Evolutionary conservation across 257 asterid genomes (phyloP).

Genomic region (Apocynum venetum): DNA sequence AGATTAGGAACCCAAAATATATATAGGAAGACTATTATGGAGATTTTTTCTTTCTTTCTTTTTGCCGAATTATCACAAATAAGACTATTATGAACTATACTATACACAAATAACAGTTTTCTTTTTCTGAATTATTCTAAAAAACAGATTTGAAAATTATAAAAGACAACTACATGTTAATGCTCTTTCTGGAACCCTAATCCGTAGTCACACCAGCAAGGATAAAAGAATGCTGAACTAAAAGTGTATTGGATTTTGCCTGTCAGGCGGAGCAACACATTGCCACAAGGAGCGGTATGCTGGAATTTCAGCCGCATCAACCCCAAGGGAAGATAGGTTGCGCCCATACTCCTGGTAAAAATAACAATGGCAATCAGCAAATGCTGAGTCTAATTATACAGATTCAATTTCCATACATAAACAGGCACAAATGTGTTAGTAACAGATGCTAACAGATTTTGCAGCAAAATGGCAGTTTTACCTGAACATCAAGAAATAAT

Average conservation of each 20-base stretch:
- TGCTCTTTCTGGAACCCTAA: background rate
- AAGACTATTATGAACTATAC: too few relatives aligned
- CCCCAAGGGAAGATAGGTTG: slow-evolving; percentile 68
- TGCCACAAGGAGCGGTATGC: slow-evolving; percentile 79
- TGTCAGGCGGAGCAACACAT: slow-evolving; percentile 79
- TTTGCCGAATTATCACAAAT: too few relatives aligned
- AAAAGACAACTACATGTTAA: too few relatives aligned
- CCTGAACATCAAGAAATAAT: slow-evolving; percentile 94
- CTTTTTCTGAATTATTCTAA: too few relatives aligned
- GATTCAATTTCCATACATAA: background rate
- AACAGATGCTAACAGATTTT: background rate
- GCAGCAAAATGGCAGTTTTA: slow-evolving; percentile 4
- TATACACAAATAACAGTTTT: too few relatives aligned
- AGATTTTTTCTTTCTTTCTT: too few relatives aligned
- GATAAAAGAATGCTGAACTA: slow-evolving; percentile 18
- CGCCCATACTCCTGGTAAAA: slow-evolving; percentile 75
- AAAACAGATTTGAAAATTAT: too few relatives aligned
- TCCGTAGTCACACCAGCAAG: background rate
- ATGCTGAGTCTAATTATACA: background rate
- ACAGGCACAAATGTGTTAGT: background rate
- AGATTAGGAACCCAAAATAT: too few relatives aligned
- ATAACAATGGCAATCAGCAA: too few relatives aligned
- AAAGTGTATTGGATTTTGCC: slow-evolving; percentile 54
- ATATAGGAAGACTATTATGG: too few relatives aligned
- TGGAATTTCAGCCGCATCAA: slow-evolving; percentile 69